Evolutionary conservation across 805 yeast species (phyloP).

Genomic region (Maudiozyma serrabonitensis): DNA sequence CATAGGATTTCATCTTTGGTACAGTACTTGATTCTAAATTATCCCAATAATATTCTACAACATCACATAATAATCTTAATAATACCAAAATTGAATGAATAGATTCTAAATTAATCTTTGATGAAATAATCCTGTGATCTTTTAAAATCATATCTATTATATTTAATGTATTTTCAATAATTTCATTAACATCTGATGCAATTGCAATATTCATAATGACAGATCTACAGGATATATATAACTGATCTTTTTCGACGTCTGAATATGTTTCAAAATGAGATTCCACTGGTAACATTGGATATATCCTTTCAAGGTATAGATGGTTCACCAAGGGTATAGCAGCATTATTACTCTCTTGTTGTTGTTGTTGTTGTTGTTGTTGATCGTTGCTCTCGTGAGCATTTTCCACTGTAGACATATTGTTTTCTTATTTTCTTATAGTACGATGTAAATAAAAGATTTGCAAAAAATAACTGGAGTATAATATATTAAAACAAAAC

Average conservation of each 20-base stretch:
- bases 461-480: too few relatives aligned
- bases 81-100: conserved; percentile 26
- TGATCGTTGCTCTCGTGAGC: not conserved
- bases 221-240: conserved; percentile 15
- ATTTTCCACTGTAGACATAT: too few relatives aligned
- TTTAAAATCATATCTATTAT: conserved; percentile 14
- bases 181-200: conserved; percentile 10
- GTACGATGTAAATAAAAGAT: too few relatives aligned
- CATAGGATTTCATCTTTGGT: not conserved
- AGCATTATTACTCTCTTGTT: not conserved
- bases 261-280: conserved; percentile 6
- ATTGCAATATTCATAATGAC: conserved; percentile 17
- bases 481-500: too few relatives aligned
- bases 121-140: conserved; percentile 9
- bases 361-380: not conserved
- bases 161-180: conserved; percentile 9
- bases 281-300: conserved; percentile 12
- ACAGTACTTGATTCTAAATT: conserved; percentile 8
- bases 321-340: conserved; percentile 8
- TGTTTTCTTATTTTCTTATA: too few relatives aligned
- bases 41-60: conserved; percentile 34
- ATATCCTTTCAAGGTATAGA: conserved; percentile 11
- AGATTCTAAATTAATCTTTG: conserved; percentile 7
- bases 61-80: conserved; percentile 33
- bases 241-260: conserved; percentile 15